phyloP scores from a whole-genome alignment of 345 rosid genomes.

The Erysimum cheiranthoides region DNA sequence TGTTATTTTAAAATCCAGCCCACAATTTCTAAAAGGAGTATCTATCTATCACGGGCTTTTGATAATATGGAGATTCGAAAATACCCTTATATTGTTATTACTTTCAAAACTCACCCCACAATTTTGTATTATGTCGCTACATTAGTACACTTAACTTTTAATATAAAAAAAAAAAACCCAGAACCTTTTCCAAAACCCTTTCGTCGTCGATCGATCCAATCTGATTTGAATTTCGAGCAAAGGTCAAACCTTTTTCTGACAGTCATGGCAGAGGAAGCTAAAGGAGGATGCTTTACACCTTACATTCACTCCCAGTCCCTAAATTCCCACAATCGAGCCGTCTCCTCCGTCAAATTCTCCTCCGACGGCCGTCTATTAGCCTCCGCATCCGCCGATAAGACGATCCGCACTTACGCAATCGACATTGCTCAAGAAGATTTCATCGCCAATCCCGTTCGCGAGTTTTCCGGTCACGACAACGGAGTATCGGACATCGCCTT shows the following conservation, averaged over 20 bases:
- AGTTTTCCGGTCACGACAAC: slow-evolving; percentile 68
- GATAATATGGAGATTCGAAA: too few relatives aligned
- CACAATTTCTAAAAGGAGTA: too few relatives aligned
- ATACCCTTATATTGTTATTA: neutral
- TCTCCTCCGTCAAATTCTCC: slow-evolving; percentile 89
- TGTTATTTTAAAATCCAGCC: neutral
- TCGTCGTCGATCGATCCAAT: neutral
- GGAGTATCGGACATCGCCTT: slow-evolving; percentile 89
- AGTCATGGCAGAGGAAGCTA: slow-evolving; percentile 32
- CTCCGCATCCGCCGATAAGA: slow-evolving; percentile 85
- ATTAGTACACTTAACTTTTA: neutral
- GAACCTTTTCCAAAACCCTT: neutral
- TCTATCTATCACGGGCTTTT: too few relatives aligned
- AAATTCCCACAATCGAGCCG: slow-evolving; percentile 66
- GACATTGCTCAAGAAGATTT: slow-evolving; percentile 43
- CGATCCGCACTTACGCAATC: slow-evolving; percentile 68
- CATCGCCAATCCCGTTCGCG: slow-evolving; percentile 55
- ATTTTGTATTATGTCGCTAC: neutral
- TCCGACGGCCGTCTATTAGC: slow-evolving; percentile 84
- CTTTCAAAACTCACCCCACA: neutral
- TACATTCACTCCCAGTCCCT: slow-evolving; percentile 76
- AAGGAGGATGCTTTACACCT: slow-evolving; percentile 50
- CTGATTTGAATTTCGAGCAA: neutral
- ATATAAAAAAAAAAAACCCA: neutral
- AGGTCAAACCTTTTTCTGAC: neutral